Evolutionary conservation across 2,329 filamentous ascomycete species (phyloP).

Genomic region (Aspergillus tamarii): DNA sequence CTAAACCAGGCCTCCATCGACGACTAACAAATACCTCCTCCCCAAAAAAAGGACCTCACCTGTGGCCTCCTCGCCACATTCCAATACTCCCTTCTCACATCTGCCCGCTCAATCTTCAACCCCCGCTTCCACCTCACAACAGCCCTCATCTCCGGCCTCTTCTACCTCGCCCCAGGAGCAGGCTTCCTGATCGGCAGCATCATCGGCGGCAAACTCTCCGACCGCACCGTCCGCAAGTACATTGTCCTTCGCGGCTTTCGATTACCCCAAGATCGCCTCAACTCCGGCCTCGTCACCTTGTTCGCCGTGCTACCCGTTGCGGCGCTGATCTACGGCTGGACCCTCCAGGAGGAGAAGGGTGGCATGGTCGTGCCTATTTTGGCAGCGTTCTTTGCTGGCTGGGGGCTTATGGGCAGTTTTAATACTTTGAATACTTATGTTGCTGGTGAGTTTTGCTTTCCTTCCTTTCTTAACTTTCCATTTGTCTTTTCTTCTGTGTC

Average conservation of each 20-base stretch:
- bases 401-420: slow-evolving; percentile 74
- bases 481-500: background rate
- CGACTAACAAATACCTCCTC: slow-evolving; percentile 5
- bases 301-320: slow-evolving; percentile 62
- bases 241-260: slow-evolving; percentile 63
- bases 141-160: slow-evolving; percentile 69
- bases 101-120: slow-evolving; percentile 73
- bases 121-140: slow-evolving; percentile 70
- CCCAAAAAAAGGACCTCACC: slow-evolving; percentile 33
- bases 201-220: slow-evolving; percentile 70
- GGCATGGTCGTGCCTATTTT: slow-evolving; percentile 66
- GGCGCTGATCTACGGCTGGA: slow-evolving; percentile 71
- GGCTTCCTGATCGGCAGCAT: slow-evolving; percentile 72
- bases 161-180: slow-evolving; percentile 73
- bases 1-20: background rate
- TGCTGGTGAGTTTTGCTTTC: slow-evolving; percentile 28
- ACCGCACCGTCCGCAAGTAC: slow-evolving; percentile 66
- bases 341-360: slow-evolving; percentile 56
- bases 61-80: slow-evolving; percentile 66
- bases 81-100: slow-evolving; percentile 70
- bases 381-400: slow-evolving; percentile 71
- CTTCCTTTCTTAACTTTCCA: background rate
- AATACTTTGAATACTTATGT: slow-evolving; percentile 73
- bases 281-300: slow-evolving; percentile 60
- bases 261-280: slow-evolving; percentile 69